Conservation (phyloP, 2,329 filamentous ascomycete genomes). For the Ophiostoma fasciatum region DNA sequence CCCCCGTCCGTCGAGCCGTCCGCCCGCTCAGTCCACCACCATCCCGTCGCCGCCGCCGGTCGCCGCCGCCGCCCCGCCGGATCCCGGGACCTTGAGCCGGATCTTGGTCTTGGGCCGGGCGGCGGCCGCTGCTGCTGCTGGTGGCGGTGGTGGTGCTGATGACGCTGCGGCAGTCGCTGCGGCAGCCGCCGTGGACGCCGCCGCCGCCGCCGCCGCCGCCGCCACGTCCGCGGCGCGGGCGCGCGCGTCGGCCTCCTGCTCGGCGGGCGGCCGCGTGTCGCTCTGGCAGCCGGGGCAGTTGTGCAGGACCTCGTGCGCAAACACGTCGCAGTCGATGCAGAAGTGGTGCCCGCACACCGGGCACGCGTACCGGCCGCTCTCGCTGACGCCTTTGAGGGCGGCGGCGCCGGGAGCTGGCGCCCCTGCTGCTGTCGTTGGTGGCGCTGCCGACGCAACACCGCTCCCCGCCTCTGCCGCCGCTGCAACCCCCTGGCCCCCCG, state of each 20-base stretch:
- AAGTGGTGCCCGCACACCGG: slow-evolving; percentile 80
- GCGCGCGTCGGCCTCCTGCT: neutral
- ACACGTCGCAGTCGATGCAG: slow-evolving; percentile 95
- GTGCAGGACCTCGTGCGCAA: slow-evolving; percentile 84
- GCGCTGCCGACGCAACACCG: neutral
- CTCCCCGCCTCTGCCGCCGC: slow-evolving; percentile 12
- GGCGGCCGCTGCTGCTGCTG: no score
- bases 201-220: neutral
- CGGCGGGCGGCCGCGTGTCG: slow-evolving; percentile 20
- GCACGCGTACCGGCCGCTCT: slow-evolving; percentile 81
- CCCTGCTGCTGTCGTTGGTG: no score
- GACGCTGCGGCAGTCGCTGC: neutral
- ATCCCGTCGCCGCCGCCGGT: no score
- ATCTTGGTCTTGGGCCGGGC: no score
- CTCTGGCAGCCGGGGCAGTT: slow-evolving; percentile 86
- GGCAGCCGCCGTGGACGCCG: neutral
- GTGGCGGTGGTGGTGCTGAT: neutral
- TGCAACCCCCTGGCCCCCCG: no score
- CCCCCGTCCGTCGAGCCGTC: no score
- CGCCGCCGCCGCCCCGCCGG: no score
- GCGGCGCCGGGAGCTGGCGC: no score
- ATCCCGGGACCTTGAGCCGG: no score
- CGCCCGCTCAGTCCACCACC: no score
- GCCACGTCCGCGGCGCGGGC: slow-evolving; percentile 1
- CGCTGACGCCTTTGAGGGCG: slow-evolving; percentile 51